Conservation (phyloP, 1,139 yeast species). For the Kurtzmaniella natalensis region DNA sequence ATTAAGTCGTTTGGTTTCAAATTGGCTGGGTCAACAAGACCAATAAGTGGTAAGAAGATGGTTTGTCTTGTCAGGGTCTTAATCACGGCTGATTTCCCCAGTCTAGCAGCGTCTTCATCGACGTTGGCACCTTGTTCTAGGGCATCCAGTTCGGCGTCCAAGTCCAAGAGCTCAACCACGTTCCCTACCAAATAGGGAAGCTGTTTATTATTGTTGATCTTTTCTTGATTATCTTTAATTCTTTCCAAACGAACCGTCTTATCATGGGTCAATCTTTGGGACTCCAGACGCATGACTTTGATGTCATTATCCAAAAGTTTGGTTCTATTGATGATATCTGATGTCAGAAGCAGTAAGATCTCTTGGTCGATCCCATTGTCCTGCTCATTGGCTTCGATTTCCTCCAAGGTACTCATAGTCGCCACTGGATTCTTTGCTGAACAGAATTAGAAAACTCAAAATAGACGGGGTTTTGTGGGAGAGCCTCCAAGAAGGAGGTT, state of each 20-base stretch:
- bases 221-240: constrained; percentile 93
- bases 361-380: constrained; percentile 70
- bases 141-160: constrained; percentile 84
- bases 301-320: constrained; percentile 91
- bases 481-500: not conserved
- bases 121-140: constrained; percentile 92
- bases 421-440: too few species aligned
- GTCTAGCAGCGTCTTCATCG: constrained; percentile 85
- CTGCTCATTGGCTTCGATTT: constrained; percentile 47
- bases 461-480: too few species aligned
- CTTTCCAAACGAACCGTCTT: constrained; percentile 89
- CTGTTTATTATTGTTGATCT: constrained; percentile 92
- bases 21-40: constrained; percentile 82
- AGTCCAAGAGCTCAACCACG: constrained; percentile 88
- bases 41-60: constrained; percentile 91
- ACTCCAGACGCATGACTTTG: constrained; percentile 90
- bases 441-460: too few species aligned
- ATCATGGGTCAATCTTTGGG: constrained; percentile 87
- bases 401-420: constrained; percentile 66
- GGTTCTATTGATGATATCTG: constrained; percentile 82
- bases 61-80: constrained; percentile 98
- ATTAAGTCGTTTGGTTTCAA: constrained; percentile 95
- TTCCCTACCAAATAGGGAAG: constrained; percentile 97
- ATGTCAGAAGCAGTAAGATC: constrained; percentile 70
- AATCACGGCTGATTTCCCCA: constrained; percentile 96